Conservation (phyloP, 1,139 yeast genomes). For the Kodamaea sp. region DNA sequence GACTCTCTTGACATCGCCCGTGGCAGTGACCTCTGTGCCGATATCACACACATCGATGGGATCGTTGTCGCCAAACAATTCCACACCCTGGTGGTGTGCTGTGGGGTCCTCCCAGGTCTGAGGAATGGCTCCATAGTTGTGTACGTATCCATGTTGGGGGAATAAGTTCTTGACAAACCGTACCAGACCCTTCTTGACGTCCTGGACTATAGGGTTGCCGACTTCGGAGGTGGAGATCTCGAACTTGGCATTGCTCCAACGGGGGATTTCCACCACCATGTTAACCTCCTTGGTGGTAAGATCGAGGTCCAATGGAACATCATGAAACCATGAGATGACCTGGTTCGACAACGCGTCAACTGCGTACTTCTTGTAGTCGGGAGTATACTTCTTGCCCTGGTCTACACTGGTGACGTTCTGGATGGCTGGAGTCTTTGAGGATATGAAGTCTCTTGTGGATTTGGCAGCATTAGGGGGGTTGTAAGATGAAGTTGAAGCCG, state of each 20-base stretch:
- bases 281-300: constrained; percentile 66
- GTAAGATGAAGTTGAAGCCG: too few species aligned
- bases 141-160: constrained; percentile 90
- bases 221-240: constrained; percentile 69
- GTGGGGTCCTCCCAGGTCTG: constrained; percentile 95
- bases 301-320: constrained; percentile 70
- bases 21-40: constrained; percentile 67
- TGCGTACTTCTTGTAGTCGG: constrained; percentile 37
- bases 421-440: constrained; percentile 2
- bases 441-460: constrained; percentile 7
- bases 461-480: too few species aligned
- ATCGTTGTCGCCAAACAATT: constrained; percentile 85
- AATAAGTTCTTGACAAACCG: constrained; percentile 85
- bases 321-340: constrained; percentile 76
- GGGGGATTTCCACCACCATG: constrained; percentile 87
- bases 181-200: constrained; percentile 78
- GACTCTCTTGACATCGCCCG: constrained; percentile 80
- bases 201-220: constrained; percentile 85
- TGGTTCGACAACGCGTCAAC: constrained; percentile 54
- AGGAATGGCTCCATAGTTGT: constrained; percentile 92
- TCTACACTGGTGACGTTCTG: constrained; percentile 15
- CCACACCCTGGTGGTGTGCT: constrained; percentile 68
- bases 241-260: constrained; percentile 89
- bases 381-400: constrained; percentile 38
- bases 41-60: constrained; percentile 91